Percentiles rank a stretch among this genome's conserved stretches.
Conservation (phyloP, 805 yeast species). For the Pichia cephalocereana region DNA sequence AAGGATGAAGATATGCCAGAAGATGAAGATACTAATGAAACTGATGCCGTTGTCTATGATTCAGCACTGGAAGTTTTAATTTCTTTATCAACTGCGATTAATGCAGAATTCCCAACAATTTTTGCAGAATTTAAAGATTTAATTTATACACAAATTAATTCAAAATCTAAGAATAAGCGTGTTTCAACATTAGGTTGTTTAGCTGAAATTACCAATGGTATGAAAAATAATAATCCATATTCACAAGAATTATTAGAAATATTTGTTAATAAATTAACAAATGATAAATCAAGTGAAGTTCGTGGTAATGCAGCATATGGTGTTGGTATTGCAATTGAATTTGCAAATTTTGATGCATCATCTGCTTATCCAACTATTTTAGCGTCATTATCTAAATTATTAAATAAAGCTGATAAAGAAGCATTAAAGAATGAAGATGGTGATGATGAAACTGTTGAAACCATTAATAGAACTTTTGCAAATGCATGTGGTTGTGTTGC, state of each 20-base stretch:
- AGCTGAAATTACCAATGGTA: slow-evolving; percentile 78
- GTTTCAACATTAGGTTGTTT: slow-evolving; percentile 79
- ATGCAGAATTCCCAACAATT: slow-evolving; percentile 61
- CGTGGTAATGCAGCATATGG: slow-evolving; percentile 96
- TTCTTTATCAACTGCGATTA: slow-evolving; percentile 66
- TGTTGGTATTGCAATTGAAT: slow-evolving; percentile 65
- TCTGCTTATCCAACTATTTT: slow-evolving; percentile 61
- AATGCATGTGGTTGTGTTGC: slow-evolving; percentile 98
- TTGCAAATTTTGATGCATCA: slow-evolving; percentile 45
- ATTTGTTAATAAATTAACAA: slow-evolving; percentile 58
- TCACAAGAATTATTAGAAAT: slow-evolving; percentile 61
- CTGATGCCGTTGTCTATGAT: slow-evolving; percentile 67
- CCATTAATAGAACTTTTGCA: slow-evolving; percentile 75
- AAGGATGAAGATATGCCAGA: slow-evolving; percentile 30
- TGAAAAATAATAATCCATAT: slow-evolving; percentile 59
- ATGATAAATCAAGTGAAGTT: slow-evolving; percentile 76
- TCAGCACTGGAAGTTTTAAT: slow-evolving; percentile 80
- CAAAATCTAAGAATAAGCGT: slow-evolving; percentile 66
- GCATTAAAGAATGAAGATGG: slow-evolving; percentile 48
- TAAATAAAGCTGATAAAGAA: slow-evolving; percentile 73
- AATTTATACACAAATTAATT: slow-evolving; percentile 45
- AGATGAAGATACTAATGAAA: slow-evolving; percentile 45
- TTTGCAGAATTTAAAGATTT: slow-evolving; percentile 65
- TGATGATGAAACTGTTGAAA: slow-evolving; percentile 72
- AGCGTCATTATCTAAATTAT: slow-evolving; percentile 55